Evolutionary conservation across 2,329 filamentous ascomycete species (phyloP), one percentile per base, ranked within the genome.

Genomic region (Neospermospora avenae): DNA sequence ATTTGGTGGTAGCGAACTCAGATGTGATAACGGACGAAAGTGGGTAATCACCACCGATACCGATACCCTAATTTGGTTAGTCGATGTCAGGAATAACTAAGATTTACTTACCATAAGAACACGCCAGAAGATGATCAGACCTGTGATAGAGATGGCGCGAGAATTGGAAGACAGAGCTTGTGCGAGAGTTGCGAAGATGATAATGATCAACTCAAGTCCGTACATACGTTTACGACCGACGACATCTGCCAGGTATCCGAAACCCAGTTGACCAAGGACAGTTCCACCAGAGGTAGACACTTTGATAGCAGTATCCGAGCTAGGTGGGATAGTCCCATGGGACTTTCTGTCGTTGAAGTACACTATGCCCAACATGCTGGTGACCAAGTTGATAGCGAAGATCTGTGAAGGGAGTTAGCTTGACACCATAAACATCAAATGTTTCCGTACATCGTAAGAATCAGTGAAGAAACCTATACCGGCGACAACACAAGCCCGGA

Each of bases 401-500:
- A 70, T 67, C 74, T 71, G 45, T 45, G 16, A 4, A 13, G 51
- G 14, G 68, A 28, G 55, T 65, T 39, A 64, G 59, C 31, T 16
- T 41, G 71, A 58, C 74, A 73, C 49, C 81, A 81, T 72, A 5
- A 8, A 25, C n/a, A 25, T 3, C 3, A 31, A 5, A n/a, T 14
- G 5, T 25, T 16, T 14, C 51, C 95, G 95, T 77, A 92, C 90
- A 71, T 89, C 87, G 75, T 93, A 93, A 41, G 89, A 89, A 72
- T 93, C 91, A 16, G 90, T 93, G 76, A 95, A 95, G 84, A 96
- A 95, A 68, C 90, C 91, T 63, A 93, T 88, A 69, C 91, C 90
- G 31, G 90, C 90, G 24, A 93, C 90, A 8, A 90, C 77, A 57
- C 90, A 83, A 60, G 90, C 88, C 42, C 90, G 84, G 60, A 93